These are phyloP conservation scores for Colletotrichum paranaense DNA, from an alignment of 2,329 filamentous ascomycete species.

Conservation along the genomic window DNA sequence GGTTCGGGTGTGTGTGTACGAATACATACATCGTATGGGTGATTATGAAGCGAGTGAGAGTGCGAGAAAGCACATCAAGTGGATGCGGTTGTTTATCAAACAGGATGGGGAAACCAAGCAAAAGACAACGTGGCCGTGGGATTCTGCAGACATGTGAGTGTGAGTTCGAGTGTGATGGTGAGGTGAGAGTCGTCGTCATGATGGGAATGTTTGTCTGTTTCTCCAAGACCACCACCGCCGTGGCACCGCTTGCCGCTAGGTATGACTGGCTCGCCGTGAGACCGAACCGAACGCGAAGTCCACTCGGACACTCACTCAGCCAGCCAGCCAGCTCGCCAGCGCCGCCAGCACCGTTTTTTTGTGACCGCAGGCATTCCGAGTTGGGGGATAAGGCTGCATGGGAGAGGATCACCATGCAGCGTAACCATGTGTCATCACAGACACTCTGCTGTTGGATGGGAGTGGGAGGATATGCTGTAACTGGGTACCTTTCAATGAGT, in stretches of 20 bases:
- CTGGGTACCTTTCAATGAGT: not conserved
- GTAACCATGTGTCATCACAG: constrained; percentile 31
- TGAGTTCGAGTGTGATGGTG: not conserved
- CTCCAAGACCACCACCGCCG: not conserved
- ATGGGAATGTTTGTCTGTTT: not conserved
- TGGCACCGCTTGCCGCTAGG: not conserved
- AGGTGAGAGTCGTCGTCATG: not conserved
- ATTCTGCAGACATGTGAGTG: not conserved
- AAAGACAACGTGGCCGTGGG: constrained; percentile 3
- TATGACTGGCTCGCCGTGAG: not conserved
- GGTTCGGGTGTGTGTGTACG: not conserved
- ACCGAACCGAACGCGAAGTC: not conserved
- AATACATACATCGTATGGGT: not conserved
- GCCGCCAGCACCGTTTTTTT: no score
- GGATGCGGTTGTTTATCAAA: not conserved
- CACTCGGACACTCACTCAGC: not conserved
- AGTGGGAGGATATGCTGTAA: not conserved
- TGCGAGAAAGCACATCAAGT: not conserved
- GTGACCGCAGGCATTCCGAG: constrained; percentile 1
- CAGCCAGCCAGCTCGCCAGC: not conserved
- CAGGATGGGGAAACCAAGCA: not conserved
- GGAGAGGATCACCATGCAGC: constrained; percentile 27
- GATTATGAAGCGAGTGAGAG: no score
- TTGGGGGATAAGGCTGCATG: constrained; percentile 33
- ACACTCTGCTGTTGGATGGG: not conserved